Base-by-base conservation (phyloP, 768 basidiomycete genomes). In the Amanita subjunquillea region DNA sequence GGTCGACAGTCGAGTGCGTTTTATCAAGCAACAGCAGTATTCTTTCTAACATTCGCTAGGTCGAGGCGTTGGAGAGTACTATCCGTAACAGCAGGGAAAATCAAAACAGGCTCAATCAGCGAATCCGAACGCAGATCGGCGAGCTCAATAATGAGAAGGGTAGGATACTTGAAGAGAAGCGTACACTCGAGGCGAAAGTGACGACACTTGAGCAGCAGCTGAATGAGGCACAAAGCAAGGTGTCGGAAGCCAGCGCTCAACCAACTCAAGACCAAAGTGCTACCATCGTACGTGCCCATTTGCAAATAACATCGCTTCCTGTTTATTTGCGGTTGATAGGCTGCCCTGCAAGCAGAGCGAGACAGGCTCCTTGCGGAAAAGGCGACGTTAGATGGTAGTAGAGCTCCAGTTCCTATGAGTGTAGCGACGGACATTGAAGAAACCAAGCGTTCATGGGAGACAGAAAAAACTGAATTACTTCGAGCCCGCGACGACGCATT, bases 311-410 rank as follows among this genome's bases (percentile, higher is more conserved):
- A 13, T 44, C 7, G 8, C 3, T 36, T 22, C 4, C 34, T 34
- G 13, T 23, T 36, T 45, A 42, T 40, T 55, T 45, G 54, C 58
- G 15, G 15, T 20, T 40, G 15, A 36, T 37, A 87, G 84, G 68
- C 75, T 48, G 57, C 72, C 43, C 63, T 88, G 25, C 72, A 66
- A 50, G 72, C 74, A 41, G 82, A 91, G 64, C 72, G 79, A 47
- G 85, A 87, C 59, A 72, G 69, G 47, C 65, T 89, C 15, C 67
- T 83, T 25, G 73, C 72, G 0, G 85, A 85, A 60, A 85, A 81
- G 60, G 74, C 75, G 52, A 65, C 66, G 20, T 74, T 63, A 74
- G 69, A 64, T 49, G 56, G 64, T 51, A 62, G 54, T n/a, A 29
- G 67, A 1, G 54, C 70, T 3, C 23, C 55, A 3, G 55, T 66